Evolutionary conservation across 192 early-diverging fungal genomes (phyloP), one percentile per base, ranked within the genome.

Genomic region (Cetraspora pellucida): DNA sequence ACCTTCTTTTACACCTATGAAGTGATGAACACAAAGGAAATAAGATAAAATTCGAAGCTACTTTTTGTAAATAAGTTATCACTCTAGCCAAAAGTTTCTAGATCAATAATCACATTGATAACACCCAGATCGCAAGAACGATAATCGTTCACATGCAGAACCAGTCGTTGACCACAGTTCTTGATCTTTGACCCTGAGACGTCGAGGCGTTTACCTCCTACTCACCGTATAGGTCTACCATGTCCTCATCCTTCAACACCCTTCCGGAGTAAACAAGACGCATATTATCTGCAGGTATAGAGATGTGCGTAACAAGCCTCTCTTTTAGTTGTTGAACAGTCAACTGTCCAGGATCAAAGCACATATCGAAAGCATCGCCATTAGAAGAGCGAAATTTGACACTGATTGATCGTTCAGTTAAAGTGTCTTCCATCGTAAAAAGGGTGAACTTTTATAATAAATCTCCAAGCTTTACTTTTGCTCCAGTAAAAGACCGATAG

Each of bases 181-280:
- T 25, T 58, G 63, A 69, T 19, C 2, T 46, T 5, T 45, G 25
- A n/a, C 30, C 30, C 10, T 55, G 37, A 55, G 23, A 55, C 16
- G 57, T 19, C 44, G 23, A 28, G 64, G 28, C 17, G 64, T 19
- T 10, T 27, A 25, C 25, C 17, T 65, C 37, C 17, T 27, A 78
- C 85, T 81, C 81, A 89, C 88, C 94, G 83, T 95, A 96, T 0
- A 78, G 49, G 10, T 80, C 66, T 64, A 96, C 82, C 28, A 74
- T 86, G 17, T 97, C 95, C 16, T 89, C 92, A 83, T 99, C 95
- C 85, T 99, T 99, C 46, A 99, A 84, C 65, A 99, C 93, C 49
- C 90, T 83, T 21, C 97, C 97, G 4, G 95, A 90, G 84, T 91
- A 98, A 64, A 99, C 97, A 21, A 99, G 88, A 19, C 96, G 86